phyloP scores from a whole-genome alignment of 345 rosid genomes.

The Pistacia vera region DNA sequence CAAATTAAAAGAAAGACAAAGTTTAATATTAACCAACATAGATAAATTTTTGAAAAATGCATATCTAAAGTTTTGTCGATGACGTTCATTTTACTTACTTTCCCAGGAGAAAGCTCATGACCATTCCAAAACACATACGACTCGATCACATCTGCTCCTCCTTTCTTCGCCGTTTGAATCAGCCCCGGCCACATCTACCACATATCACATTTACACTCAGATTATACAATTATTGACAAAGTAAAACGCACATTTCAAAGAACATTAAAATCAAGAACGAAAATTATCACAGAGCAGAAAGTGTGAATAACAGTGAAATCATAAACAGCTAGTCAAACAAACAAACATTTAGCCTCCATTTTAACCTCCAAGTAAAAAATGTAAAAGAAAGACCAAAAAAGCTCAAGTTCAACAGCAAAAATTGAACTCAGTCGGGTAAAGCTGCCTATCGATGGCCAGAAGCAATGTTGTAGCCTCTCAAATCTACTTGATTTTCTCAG shows the following conservation, averaged over 20 bases:
- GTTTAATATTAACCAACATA: background rate
- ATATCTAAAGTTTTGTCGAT: background rate
- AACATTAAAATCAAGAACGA: background rate
- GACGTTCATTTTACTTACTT: constrained; percentile 39
- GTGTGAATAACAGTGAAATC: background rate
- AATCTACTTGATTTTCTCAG: background rate
- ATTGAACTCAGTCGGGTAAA: background rate
- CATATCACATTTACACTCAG: constrained; percentile 17
- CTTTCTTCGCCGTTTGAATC: constrained; percentile 84
- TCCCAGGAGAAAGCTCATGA: constrained; percentile 75
- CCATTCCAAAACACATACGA: constrained; percentile 98
- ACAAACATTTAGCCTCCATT: background rate
- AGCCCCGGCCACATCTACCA: constrained; percentile 91
- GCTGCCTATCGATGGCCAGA: background rate
- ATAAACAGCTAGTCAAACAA: background rate
- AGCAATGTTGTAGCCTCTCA: background rate
- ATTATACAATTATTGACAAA: constrained; percentile 8
- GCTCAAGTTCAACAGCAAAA: background rate
- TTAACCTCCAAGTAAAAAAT: background rate
- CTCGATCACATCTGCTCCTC: constrained; percentile 78
- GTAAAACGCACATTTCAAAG: background rate
- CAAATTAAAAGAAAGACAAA: background rate
- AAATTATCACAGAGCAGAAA: background rate
- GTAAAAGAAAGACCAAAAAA: background rate
- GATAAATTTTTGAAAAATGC: background rate